phyloP scores from a whole-genome alignment of 805 yeast genomes.

The Spathaspora gorwiae region DNA sequence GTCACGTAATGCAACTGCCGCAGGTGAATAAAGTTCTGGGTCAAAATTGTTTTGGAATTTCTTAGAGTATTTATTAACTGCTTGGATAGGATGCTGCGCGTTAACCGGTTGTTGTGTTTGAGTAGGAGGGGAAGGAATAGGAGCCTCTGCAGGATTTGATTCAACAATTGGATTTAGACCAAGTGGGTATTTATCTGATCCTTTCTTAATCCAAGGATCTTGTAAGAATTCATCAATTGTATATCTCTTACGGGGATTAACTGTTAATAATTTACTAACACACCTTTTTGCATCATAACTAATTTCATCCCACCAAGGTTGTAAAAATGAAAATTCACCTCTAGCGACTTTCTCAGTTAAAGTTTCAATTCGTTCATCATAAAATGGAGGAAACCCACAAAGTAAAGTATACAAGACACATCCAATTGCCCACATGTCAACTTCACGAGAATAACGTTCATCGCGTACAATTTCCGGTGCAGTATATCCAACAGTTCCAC shows the following conservation, averaged over 20 bases:
- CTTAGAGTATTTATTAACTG: slow-evolving; percentile 20
- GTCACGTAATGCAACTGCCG: slow-evolving; percentile 76
- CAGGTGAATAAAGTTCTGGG: slow-evolving; percentile 53
- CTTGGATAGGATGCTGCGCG: slow-evolving; percentile 23
- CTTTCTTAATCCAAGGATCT: slow-evolving; percentile 66
- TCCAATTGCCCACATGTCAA: slow-evolving; percentile 98
- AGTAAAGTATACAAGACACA: slow-evolving; percentile 89
- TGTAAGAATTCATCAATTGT: slow-evolving; percentile 66
- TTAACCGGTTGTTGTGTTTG: not conserved
- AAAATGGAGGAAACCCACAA: slow-evolving; percentile 98
- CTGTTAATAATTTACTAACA: slow-evolving; percentile 63
- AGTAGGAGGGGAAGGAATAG: not conserved
- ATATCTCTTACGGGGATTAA: slow-evolving; percentile 63
- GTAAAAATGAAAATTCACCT: slow-evolving; percentile 70
- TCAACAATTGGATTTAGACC: not conserved
- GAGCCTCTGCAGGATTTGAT: not conserved
- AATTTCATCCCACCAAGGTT: slow-evolving; percentile 91
- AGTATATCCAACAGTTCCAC: slow-evolving; percentile 98
- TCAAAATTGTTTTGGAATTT: slow-evolving; percentile 11
- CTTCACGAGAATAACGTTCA: slow-evolving; percentile 86
- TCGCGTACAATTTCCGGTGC: slow-evolving; percentile 98
- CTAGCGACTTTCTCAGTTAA: slow-evolving; percentile 75
- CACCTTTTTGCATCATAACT: slow-evolving; percentile 64
- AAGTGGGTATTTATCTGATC: not conserved
- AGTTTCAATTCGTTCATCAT: slow-evolving; percentile 72